Base-by-base conservation (phyloP, 140 eudicot species). In the Erigeron philadelphicus region DNA sequence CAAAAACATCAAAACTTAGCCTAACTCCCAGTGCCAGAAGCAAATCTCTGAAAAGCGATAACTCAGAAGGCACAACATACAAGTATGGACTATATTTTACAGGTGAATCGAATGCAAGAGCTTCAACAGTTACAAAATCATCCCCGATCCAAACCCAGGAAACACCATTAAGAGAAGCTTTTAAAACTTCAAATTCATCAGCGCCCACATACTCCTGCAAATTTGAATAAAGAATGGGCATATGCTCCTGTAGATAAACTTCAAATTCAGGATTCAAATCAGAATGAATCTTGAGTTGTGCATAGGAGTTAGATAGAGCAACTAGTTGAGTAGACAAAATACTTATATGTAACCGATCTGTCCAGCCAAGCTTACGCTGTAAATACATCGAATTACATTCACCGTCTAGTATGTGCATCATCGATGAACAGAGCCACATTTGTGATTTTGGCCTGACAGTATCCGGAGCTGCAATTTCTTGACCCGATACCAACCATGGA, bases 121-220 rank as follows among this genome's bases (percentile, higher is more conserved):
- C 88, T 79, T 78, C 73, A 13, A 90, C 80, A 10, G 85, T 68
- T 75, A 93, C 90, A 81, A 93, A 93, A 64, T 90, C 98, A 73
- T 93, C 98, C 64, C 98, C 98, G 61, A 89, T 93, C 98, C 98
- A 93, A 53, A 93, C 94, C 93, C 96, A 93, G 62, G 74, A 63
- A 75, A 83, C 84, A 65, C 86, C 90, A 73, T 57, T 79, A 56
- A 93, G 80, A 61, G 83, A 74, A 80, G 87, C 81, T 82, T 82
- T 84, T 41, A 93, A 81, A 60, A 68, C 45, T 58, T 59, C 70
- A 67, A 84, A 75, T 10, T 86, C 90, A 73, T 73, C 84, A 66
- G 83, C 81, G 17, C 83, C 75, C 44, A 85, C 80, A 80, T 72
- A 86, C 42, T 81, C 89, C 72, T 93, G 98, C 79, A 93, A 54